Conservation (phyloP, 2,329 filamentous ascomycete genomes). For the Fusarium tanahbumbuense region DNA sequence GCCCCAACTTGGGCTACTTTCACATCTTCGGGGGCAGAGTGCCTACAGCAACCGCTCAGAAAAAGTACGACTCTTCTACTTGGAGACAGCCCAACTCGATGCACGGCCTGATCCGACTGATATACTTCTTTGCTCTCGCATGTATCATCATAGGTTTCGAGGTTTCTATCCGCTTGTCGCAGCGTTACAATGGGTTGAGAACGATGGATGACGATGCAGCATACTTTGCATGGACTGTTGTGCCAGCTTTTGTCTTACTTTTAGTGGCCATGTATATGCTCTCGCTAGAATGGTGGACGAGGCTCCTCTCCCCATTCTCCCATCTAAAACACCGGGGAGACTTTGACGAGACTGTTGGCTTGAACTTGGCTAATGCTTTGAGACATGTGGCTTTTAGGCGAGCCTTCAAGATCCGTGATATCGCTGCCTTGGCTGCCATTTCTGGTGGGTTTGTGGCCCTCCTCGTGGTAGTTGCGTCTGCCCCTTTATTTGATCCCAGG, state of each 20-base stretch:
- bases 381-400: slow-evolving; percentile 44
- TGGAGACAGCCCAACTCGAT: slow-evolving; percentile 50
- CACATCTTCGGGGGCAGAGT: slow-evolving; percentile 45
- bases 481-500: slow-evolving; percentile 49
- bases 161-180: slow-evolving; percentile 49
- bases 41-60: slow-evolving; percentile 25
- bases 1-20: slow-evolving; percentile 41
- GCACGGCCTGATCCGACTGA: slow-evolving; percentile 45
- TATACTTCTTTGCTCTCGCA: slow-evolving; percentile 44
- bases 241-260: slow-evolving; percentile 48
- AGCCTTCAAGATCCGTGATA: slow-evolving; percentile 44
- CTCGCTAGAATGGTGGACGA: slow-evolving; percentile 48
- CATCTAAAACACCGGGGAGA: slow-evolving; percentile 45
- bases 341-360: slow-evolving; percentile 47
- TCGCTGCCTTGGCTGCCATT: slow-evolving; percentile 46
- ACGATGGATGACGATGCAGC: slow-evolving; percentile 46
- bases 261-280: slow-evolving; percentile 49
- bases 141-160: slow-evolving; percentile 52
- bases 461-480: slow-evolving; percentile 49
- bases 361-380: slow-evolving; percentile 51
- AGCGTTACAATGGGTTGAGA: slow-evolving; percentile 46
- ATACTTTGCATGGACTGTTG: slow-evolving; percentile 53
- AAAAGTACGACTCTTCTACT: slow-evolving; percentile 39
- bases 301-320: slow-evolving; percentile 51
- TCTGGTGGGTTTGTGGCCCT: slow-evolving; percentile 46